phyloP scores from a whole-genome alignment of 768 basidiomycete species.

The Auricularia auricula-judae region DNA sequence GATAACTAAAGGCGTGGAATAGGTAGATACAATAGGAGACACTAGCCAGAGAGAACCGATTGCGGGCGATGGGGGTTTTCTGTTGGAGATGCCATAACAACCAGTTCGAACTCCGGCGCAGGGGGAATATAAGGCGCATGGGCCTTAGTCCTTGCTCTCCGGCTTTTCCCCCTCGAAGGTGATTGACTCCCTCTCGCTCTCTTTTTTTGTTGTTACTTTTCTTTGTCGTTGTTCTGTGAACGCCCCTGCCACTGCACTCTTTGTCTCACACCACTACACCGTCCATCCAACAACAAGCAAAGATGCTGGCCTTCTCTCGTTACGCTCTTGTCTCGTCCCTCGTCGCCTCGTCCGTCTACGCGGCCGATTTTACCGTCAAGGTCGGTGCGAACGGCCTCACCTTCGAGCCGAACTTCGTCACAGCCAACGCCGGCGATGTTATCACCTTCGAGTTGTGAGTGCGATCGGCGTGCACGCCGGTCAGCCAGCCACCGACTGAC shows the following conservation, averaged over 20 bases:
- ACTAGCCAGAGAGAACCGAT: neutral
- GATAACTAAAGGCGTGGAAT: neutral
- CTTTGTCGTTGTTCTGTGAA: constrained; percentile 1
- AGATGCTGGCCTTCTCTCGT: constrained; percentile 1
- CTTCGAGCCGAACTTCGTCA: neutral
- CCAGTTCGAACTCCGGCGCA: neutral
- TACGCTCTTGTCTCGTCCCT: neutral
- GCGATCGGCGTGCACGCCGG: neutral
- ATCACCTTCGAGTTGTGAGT: neutral
- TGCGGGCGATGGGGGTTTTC: neutral
- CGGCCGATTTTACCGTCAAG: neutral
- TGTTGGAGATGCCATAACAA: neutral
- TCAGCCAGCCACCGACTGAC: neutral
- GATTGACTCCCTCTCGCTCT: constrained; percentile 1
- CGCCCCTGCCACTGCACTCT: neutral
- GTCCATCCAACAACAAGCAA: neutral
- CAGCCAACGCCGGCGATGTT: neutral
- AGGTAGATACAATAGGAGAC: neutral
- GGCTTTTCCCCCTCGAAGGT: constrained; percentile 2
- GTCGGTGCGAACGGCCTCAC: neutral
- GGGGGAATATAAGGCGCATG: neutral
- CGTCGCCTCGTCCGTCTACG: neutral
- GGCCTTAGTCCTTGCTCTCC: neutral
- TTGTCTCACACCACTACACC: neutral
- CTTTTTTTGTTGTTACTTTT: neutral